Conservation (phyloP, 805 yeast genomes). For the Lipomyces anomalus region DNA sequence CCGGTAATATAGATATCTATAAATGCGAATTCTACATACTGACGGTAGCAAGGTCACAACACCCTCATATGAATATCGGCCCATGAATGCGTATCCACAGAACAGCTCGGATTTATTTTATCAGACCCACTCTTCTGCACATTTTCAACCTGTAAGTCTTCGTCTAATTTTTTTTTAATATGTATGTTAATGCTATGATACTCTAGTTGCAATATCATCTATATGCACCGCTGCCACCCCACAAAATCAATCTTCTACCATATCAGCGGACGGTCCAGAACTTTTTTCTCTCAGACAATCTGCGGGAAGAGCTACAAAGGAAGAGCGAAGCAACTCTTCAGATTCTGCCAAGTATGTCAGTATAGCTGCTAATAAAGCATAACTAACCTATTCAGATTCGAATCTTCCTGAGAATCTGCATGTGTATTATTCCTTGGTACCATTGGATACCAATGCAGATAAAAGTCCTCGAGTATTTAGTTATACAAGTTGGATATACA, state of each 20-base stretch:
- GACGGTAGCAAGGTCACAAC: neutral
- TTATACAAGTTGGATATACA: slow-evolving; percentile 58
- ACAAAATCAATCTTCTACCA: slow-evolving; percentile 54
- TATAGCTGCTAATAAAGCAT: neutral
- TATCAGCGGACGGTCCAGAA: slow-evolving; percentile 66
- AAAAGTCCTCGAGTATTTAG: slow-evolving; percentile 43
- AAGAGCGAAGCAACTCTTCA: slow-evolving; percentile 79
- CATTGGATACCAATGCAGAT: slow-evolving; percentile 54
- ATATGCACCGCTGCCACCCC: slow-evolving; percentile 85
- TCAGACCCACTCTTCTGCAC: slow-evolving; percentile 30
- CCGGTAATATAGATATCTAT: neutral
- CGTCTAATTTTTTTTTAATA: neutral
- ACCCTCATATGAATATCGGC: slow-evolving; percentile 12
- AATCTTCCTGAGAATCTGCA: slow-evolving; percentile 71
- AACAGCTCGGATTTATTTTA: slow-evolving; percentile 18
- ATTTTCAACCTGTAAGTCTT: slow-evolving; percentile 23
- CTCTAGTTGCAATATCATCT: slow-evolving; percentile 63
- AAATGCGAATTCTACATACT: no score
- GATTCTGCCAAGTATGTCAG: slow-evolving; percentile 39
- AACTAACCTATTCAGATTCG: slow-evolving; percentile 35
- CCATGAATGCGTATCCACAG: slow-evolving; percentile 6
- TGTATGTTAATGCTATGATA: neutral
- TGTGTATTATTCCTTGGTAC: slow-evolving; percentile 77
- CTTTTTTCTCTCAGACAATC: slow-evolving; percentile 64
- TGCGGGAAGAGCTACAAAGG: slow-evolving; percentile 64